Conservation (phyloP, 441 rosid genomes). For the Gossypium schwendimanii region DNA sequence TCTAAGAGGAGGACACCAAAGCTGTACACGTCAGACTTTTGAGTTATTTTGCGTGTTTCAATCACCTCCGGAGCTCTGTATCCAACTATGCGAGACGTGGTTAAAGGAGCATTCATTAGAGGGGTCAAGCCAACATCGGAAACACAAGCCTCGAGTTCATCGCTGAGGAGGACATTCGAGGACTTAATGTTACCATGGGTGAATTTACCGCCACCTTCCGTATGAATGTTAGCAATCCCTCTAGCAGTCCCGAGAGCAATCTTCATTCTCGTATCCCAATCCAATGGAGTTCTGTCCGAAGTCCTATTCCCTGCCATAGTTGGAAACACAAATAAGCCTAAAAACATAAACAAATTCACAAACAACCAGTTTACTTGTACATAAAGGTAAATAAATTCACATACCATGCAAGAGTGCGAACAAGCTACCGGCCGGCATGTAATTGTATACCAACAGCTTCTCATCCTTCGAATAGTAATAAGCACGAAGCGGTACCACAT, state of each 20-base stretch:
- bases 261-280: constrained; percentile 57
- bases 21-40: constrained; percentile 64
- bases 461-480: constrained; percentile 47
- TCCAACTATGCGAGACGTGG: constrained; percentile 40
- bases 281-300: constrained; percentile 31
- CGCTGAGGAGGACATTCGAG: constrained; percentile 46
- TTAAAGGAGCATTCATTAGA: constrained; percentile 38
- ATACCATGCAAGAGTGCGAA: constrained; percentile 49
- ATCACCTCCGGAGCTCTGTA: constrained; percentile 58
- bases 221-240: constrained; percentile 49
- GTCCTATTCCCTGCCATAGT: constrained; percentile 30
- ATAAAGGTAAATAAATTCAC: no score
- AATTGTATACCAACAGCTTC: constrained; percentile 49
- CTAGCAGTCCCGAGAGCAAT: constrained; percentile 43
- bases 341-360: constrained; percentile 8
- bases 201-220: constrained; percentile 31
- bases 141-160: constrained; percentile 47
- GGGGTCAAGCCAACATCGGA: constrained; percentile 50
- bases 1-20: constrained; percentile 64
- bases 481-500: constrained; percentile 41
- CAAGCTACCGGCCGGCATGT: constrained; percentile 53
- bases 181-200: constrained; percentile 65
- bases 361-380: no score
- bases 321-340: not conserved
- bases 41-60: constrained; percentile 40